A percentile compares a stretch with the other conserved stretches of the same genome.
Conservation (phyloP, 2,329 filamentous ascomycete species). For the Cladophialophora bantiana region DNA sequence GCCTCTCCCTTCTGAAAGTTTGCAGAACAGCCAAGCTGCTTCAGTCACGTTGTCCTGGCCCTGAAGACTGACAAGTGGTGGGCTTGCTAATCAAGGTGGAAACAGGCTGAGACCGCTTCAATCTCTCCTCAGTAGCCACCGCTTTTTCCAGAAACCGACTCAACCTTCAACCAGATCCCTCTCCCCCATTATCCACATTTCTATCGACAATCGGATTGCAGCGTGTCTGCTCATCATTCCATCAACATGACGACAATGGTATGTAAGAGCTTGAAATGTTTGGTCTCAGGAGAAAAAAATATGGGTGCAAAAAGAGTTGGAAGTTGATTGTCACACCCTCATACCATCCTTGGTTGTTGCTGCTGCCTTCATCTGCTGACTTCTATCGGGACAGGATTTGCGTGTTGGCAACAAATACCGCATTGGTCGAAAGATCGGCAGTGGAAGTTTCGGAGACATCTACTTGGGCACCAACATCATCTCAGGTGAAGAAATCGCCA, state of each 20-base stretch:
- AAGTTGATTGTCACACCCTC: neutral
- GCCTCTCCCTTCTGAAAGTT: slow-evolving; percentile 1
- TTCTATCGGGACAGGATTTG: slow-evolving; percentile 72
- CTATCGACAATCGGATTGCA: slow-evolving; percentile 16
- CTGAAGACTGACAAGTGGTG: neutral
- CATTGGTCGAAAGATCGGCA: slow-evolving; percentile 98
- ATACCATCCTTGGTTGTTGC: slow-evolving; percentile 1
- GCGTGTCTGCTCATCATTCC: slow-evolving; percentile 28
- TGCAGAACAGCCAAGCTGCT: neutral
- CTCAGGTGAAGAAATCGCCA: slow-evolving; percentile 98
- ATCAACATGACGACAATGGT: slow-evolving; percentile 70
- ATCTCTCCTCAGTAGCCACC: slow-evolving; percentile 19
- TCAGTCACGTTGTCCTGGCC: neutral
- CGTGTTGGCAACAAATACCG: slow-evolving; percentile 99
- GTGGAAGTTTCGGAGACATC: slow-evolving; percentile 96
- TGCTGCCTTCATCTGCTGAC: slow-evolving; percentile 19
- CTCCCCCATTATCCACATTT: slow-evolving; percentile 2
- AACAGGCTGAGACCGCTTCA: slow-evolving; percentile 38
- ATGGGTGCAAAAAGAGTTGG: slow-evolving; percentile 22
- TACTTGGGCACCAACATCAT: slow-evolving; percentile 99
- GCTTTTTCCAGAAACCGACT: slow-evolving; percentile 18
- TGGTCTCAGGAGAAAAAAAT: slow-evolving; percentile 4
- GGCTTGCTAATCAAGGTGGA: slow-evolving; percentile 31
- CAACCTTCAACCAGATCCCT: slow-evolving; percentile 15
- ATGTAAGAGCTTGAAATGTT: slow-evolving; percentile 43